Evolutionary conservation across 2,329 filamentous ascomycete genomes (phyloP), one percentile per base, ranked within the genome.

Genomic region (Ascochyta fabae): DNA sequence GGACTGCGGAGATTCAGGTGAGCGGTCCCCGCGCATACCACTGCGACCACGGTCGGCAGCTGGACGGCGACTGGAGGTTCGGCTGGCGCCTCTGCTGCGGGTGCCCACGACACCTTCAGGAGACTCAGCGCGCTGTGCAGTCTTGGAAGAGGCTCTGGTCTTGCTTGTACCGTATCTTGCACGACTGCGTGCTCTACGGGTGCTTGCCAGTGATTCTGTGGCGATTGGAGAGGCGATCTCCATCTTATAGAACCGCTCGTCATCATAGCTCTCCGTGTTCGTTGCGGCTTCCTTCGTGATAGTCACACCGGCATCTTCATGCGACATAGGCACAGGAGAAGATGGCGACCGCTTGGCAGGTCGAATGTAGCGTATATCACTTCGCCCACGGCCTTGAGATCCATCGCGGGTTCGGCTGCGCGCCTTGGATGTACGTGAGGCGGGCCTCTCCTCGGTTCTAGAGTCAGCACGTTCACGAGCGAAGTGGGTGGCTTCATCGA

Each of bases 241-340:
- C 19, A 79, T 59, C 69, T 78, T 77, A 64, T 82, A 81, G 59
- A 80, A 80, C 31, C 74, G 68, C 60, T 81, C 79, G 26, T 81
- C 79, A 22, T 82, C 77, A 29, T 78, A 79, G 22, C 73, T 78
- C 10, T 82, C 82, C 7, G 78, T 73, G 56, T 77, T 79, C 5
- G 73, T 70, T 13, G 59, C 62, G n/a, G 66, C 65, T 45, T 73
- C 75, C 43, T 78, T 76, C 57, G 79, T 80, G 40, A 72, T 69
- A 26, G 56, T 91, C 12, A 79, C 68, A 3, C 76, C 77, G 16
- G 79, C 76, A 67, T 97, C 92, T 66, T 96, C 91, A 0, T 92
- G 92, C 3, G 93, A 96, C 93, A 97, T 97, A 3, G 93, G 92
- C 2, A 96, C 84, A 0, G 94, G 94, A 0, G 94, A 97, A 2